Percentiles rank a stretch among this genome's conserved stretches.
Conservation (phyloP, 1,284 basidiomycete species). For the Trametes pubescens region DNA sequence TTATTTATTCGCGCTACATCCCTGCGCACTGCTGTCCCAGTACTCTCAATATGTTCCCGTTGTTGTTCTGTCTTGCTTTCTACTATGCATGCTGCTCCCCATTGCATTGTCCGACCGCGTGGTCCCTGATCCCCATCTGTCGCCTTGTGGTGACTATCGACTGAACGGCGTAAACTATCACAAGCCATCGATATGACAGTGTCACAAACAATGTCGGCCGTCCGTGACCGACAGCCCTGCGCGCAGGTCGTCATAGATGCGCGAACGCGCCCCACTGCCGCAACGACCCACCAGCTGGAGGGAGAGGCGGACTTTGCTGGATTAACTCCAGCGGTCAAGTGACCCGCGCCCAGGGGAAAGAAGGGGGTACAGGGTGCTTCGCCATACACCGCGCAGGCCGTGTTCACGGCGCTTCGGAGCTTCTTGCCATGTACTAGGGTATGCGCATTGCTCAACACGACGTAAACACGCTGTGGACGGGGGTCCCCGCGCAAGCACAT, state of each 20-base stretch:
- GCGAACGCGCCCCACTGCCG: not conserved
- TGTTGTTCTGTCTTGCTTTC: slow-evolving; percentile 20
- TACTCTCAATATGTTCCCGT: slow-evolving; percentile 9
- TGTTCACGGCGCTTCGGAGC: slow-evolving; percentile 19
- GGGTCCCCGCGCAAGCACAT: slow-evolving; percentile 23
- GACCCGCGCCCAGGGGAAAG: slow-evolving; percentile 21
- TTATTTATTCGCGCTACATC: not conserved
- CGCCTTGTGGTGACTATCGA: not conserved
- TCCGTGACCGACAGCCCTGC: not conserved
- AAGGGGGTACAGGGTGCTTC: slow-evolving; percentile 17
- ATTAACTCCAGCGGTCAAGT: slow-evolving; percentile 31
- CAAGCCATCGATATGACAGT: slow-evolving; percentile 11
- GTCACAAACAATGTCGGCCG: not conserved
- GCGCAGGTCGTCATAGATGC: slow-evolving; percentile 5
- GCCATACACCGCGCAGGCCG: slow-evolving; percentile 16
- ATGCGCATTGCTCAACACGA: slow-evolving; percentile 30
- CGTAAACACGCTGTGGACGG: slow-evolving; percentile 30
- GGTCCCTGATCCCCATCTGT: not conserved
- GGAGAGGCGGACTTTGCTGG: slow-evolving; percentile 23
- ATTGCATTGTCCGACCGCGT: not conserved
- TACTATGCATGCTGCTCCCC: slow-evolving; percentile 6
- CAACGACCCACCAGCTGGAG: not conserved
- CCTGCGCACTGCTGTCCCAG: slow-evolving; percentile 8
- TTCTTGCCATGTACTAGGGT: slow-evolving; percentile 25
- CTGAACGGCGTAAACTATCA: slow-evolving; percentile 3